Conservation (phyloP, 345 rosid species). For the Heritiera fomes region DNA sequence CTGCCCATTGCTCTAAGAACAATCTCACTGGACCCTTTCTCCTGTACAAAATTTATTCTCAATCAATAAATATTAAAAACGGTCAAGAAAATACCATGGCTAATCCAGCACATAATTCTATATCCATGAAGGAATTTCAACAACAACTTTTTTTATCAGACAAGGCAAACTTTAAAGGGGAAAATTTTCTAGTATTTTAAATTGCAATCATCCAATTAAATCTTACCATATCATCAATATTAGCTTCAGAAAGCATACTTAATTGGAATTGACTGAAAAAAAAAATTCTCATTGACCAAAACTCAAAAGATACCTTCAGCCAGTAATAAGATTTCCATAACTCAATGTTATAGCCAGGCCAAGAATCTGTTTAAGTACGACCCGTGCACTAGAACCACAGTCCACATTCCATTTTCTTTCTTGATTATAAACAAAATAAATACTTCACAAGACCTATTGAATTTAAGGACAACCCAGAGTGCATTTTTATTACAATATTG, state of each 20-base stretch:
- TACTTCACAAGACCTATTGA: neutral
- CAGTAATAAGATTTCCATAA: neutral
- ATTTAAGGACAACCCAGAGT: neutral
- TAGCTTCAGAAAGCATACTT: neutral
- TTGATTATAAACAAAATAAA: neutral
- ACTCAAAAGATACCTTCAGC: neutral
- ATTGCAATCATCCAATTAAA: neutral
- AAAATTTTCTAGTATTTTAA: too few relatives aligned
- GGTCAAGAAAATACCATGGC: neutral
- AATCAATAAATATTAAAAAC: neutral
- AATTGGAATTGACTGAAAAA: too few relatives aligned
- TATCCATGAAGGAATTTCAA: too few relatives aligned
- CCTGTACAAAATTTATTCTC: slow-evolving; percentile 32
- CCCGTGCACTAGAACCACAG: neutral
- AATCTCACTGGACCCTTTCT: slow-evolving; percentile 62
- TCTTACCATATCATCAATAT: neutral
- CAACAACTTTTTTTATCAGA: too few relatives aligned
- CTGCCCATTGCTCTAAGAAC: slow-evolving; percentile 81
- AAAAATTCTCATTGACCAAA: neutral
- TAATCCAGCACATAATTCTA: neutral
- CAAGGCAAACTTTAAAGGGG: too few relatives aligned
- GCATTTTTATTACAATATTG: neutral
- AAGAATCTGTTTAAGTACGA: neutral
- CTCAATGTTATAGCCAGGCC: neutral
- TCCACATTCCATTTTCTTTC: neutral